Base-by-base conservation (phyloP, 2,329 filamentous ascomycete genomes). In the Ascosphaera acerosa region DNA sequence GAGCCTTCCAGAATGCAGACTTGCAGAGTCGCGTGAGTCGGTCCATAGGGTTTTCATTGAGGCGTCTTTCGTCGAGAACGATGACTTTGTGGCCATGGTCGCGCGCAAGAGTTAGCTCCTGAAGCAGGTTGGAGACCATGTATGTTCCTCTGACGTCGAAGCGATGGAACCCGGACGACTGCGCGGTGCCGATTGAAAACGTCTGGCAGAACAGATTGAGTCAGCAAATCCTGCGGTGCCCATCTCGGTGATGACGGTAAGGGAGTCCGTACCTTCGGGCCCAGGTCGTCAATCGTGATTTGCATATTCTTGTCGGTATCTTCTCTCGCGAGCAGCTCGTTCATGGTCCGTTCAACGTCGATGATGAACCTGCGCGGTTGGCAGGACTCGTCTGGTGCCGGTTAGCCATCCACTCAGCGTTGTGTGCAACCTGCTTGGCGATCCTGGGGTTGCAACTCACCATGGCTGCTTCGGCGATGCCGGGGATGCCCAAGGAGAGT, bases 91-190 rank as follows among this genome's bases (percentile, higher is more conserved):
- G 73, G 35, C 80, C 81, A 46, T 80, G 82, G 48, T 89, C 76
- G 58, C 90, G 74, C 39, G 87, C 87, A 41, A 94, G 64, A 1
- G 76, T 87, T 40, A 97, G 65, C 54, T 97, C 87, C 53, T 97
- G 87, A 25, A 94, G 62, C 29, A 94, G 67, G 49, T 94, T 97
- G 38, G 84, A 91, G 35, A 97, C 66, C 74, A 90, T 89, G 53
- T 97, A 97, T 18, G 80, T 94, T 44, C 87, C 87, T 40, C 84
- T 76, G 37, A 97, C 68, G 47, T 94, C 82, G 51, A 84, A 81
- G 38, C 71, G 70, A 45, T 82, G 84, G 57, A 76, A 69, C 26
- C 82, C 84, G 41, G 76, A 78, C 20, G 82, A 92, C 15, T 67
- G 73, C 17, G 76, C 75, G 3, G 84, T 92, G 39, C 80, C 76